Percentiles rank a stretch among this genome's conserved stretches.
Conservation (phyloP, 1,139 yeast genomes). For the Diutina siamensis region DNA sequence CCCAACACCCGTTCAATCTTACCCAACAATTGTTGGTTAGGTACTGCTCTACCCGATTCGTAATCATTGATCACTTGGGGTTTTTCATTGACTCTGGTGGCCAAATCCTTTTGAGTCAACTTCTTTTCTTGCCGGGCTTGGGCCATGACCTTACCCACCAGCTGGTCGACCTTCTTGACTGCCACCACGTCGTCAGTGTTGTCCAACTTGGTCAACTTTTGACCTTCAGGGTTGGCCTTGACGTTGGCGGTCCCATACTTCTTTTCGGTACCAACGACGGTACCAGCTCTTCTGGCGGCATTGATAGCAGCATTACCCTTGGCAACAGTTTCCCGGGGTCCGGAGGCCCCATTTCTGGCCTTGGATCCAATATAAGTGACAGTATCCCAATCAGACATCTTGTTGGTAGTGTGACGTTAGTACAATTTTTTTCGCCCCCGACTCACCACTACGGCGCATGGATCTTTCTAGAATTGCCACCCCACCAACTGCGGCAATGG, state of each 20-base stretch:
- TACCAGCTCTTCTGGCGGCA: constrained; percentile 88
- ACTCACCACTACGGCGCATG: background rate
- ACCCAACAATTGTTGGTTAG: constrained; percentile 87
- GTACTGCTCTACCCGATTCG: constrained; percentile 94
- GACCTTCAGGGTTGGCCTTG: constrained; percentile 78
- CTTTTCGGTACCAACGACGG: constrained; percentile 85
- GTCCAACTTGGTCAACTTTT: constrained; percentile 85
- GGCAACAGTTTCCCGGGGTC: constrained; percentile 82
- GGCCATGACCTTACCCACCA: constrained; percentile 81
- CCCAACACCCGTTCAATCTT: constrained; percentile 93
- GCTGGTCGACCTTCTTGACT: constrained; percentile 73
- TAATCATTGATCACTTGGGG: constrained; percentile 92
- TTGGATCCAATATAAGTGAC: constrained; percentile 82
- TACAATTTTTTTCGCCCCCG: background rate
- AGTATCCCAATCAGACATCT: constrained; percentile 50
- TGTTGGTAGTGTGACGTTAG: background rate
- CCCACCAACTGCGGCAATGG: too few species aligned
- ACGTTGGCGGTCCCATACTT: constrained; percentile 67
- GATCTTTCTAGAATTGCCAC: background rate
- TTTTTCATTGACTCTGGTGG: constrained; percentile 90
- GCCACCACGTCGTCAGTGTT: constrained; percentile 90
- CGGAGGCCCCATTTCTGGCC: constrained; percentile 80
- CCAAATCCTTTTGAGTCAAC: constrained; percentile 89
- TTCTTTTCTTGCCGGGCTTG: constrained; percentile 83
- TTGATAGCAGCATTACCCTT: constrained; percentile 68